Percentiles rank a stretch among this genome's conserved stretches.
phyloP scores from a whole-genome alignment of 225 moss, liverwort and hornwort species.

The Sphagnum tenellum region DNA sequence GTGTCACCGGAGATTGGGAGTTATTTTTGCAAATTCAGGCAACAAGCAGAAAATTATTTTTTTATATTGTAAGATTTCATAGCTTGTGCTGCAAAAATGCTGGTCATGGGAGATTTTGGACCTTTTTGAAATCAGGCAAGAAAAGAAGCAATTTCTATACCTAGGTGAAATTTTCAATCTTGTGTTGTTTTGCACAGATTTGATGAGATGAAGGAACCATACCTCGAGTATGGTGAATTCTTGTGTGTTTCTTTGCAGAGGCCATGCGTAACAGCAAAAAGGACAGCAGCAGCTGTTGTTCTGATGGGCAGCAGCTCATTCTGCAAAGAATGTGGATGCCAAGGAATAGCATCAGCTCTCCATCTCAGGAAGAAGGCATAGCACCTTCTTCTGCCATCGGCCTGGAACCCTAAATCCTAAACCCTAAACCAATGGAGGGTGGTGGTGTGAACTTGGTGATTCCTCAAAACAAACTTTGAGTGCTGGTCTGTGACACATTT shows the following conservation, averaged over 20 bases:
- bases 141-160: too few relatives aligned
- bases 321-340: conserved; percentile 7
- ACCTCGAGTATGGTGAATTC: conserved; percentile 17
- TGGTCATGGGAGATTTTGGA: too few relatives aligned
- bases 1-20: too few relatives aligned
- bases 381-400: conserved; percentile 7
- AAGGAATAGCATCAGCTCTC: not conserved
- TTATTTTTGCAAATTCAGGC: too few relatives aligned
- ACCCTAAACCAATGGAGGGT: conserved; percentile 13
- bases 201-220: too few relatives aligned
- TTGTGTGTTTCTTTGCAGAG: conserved; percentile 23
- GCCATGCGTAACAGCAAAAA: conserved; percentile 28
- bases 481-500: conserved; percentile 52
- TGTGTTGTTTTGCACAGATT: too few relatives aligned
- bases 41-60: too few relatives aligned
- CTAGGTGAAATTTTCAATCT: too few relatives aligned
- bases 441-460: conserved; percentile 48
- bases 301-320: conserved; percentile 25
- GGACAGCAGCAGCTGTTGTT: conserved; percentile 35
- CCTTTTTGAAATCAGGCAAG: too few relatives aligned
- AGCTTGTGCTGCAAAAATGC: too few relatives aligned
- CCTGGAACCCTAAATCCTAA: conserved; percentile 5
- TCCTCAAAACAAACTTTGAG: conserved; percentile 62
- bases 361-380: not conserved
- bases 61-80: too few relatives aligned